phyloP scores from a whole-genome alignment of 2,329 filamentous ascomycete species.

The Aspergillus ibericus region DNA sequence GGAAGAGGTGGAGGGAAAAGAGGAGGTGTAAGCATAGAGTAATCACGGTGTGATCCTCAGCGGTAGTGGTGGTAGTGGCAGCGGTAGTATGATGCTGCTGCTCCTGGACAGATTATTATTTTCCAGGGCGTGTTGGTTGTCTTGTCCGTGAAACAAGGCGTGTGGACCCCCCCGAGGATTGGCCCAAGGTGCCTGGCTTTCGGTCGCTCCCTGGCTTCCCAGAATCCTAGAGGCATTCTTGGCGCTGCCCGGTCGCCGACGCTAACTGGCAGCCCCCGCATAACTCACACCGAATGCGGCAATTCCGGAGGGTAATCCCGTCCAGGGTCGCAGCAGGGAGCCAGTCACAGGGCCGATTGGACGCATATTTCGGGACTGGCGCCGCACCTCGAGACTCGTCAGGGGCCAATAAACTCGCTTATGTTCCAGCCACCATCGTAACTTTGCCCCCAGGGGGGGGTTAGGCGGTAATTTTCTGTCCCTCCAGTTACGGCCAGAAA shows the following conservation, averaged over 20 bases:
- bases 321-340: constrained; percentile 15
- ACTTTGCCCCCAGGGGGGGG: not conserved
- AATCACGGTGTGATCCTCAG: constrained; percentile 2
- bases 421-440: constrained; percentile 1
- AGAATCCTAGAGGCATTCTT: constrained; percentile 15
- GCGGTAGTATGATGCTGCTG: not conserved
- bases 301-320: constrained; percentile 18
- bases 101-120: not conserved
- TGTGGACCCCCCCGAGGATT: constrained; percentile 6
- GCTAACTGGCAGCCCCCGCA: constrained; percentile 21
- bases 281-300: constrained; percentile 15
- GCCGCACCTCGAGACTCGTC: constrained; percentile 3
- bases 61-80: not conserved
- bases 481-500: not conserved
- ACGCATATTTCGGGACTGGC: constrained; percentile 7
- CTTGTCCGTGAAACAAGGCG: constrained; percentile 17
- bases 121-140: constrained; percentile 6
- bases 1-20: not conserved
- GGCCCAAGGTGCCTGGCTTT: constrained; percentile 8
- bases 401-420: constrained; percentile 5
- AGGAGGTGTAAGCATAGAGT: not conserved
- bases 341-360: constrained; percentile 14
- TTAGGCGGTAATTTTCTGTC: not conserved
- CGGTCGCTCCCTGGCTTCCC: constrained; percentile 14
- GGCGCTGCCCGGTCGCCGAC: constrained; percentile 10